These are phyloP conservation scores for Pseudomonodictys pantanalensis DNA, from an alignment of 495 filamentous ascomycete genomes.

Conservation along the genomic window DNA sequence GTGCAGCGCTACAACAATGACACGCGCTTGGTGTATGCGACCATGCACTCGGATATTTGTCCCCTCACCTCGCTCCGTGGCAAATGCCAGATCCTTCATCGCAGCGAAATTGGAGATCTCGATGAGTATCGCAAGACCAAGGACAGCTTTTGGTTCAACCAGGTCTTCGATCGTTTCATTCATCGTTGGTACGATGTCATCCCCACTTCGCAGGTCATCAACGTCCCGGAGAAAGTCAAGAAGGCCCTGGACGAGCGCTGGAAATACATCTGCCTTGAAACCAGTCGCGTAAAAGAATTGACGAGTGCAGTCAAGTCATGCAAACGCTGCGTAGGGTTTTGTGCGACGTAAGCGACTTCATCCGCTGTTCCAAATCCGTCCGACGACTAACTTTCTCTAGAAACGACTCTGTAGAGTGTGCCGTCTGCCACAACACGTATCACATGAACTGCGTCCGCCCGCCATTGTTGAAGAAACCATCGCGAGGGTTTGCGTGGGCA, in stretches of 20 bases:
- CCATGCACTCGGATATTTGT: constrained; percentile 97
- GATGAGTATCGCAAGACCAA: constrained; percentile 77
- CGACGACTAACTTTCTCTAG: constrained; percentile 34
- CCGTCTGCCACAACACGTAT: constrained; percentile 89
- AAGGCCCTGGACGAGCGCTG: constrained; percentile 92
- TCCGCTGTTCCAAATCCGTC: not conserved
- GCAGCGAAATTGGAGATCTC: constrained; percentile 76
- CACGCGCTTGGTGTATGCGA: constrained; percentile 83
- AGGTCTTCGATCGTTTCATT: constrained; percentile 96
- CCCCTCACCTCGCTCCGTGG: constrained; percentile 88
- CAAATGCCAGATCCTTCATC: constrained; percentile 84
- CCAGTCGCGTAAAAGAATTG: constrained; percentile 86
- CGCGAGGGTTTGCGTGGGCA: constrained; percentile 96
- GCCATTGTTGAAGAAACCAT: constrained; percentile 90
- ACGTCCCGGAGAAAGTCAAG: constrained; percentile 90
- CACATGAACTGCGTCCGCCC: constrained; percentile 98
- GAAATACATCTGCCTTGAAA: constrained; percentile 92
- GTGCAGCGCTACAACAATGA: constrained; percentile 89
- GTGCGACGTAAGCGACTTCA: constrained; percentile 70
- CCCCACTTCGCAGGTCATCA: constrained; percentile 86
- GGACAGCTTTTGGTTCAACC: constrained; percentile 94
- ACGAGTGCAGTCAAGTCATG: constrained; percentile 95
- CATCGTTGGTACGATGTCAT: constrained; percentile 97
- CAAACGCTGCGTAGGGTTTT: constrained; percentile 85
- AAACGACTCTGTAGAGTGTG: constrained; percentile 94